Evolutionary conservation across 352 stramenopile genomes (phyloP), one percentile per base, ranked within the genome.

Genomic region (Blastocystis sp.): DNA sequence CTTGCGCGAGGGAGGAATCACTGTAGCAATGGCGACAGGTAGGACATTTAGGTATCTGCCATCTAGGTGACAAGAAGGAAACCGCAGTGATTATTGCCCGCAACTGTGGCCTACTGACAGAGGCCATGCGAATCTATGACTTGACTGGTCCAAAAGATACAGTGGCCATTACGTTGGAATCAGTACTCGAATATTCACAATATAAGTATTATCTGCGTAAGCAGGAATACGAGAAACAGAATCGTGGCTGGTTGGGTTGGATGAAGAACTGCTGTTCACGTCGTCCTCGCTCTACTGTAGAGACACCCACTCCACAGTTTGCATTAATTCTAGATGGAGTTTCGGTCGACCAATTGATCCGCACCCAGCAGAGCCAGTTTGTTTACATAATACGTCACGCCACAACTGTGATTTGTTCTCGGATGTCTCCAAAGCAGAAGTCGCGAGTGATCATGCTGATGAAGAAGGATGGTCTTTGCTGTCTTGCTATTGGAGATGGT

Each of bases 401-500:
- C 11, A 43, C 59, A 3, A 87, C 76, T 2, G 63, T 87, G 54
- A 76, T 87, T 45, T 87, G 76, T 26, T 45, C 20, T 37, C 76
- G 76, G 23, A 87, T 87, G 76, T 77, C 53, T 37, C 76, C 76
- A 13, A 87, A 87, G 63, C 76, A 87, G 50, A 87, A 87, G 41
- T 41, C 53, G 11, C 59, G 41, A n/a, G 76, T 87, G 59, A 87
- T 87, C 39, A 15, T 73, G 29, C 41, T 87, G 41, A 76, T 76
- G 59, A 87, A 87, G 55, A 59, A 23, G 18, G 37, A 73, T 26
- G 76, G 76, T 20, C 23, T 76, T 1, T 73, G 59, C 63, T 76
- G 59, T 37, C 93, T 99, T 20, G 94, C 96, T 5, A 98, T 99
- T 89, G 97, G 97, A 23, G 97, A 99, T 91, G 97, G 97, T 18